phyloP scores from a whole-genome alignment of 1,284 basidiomycete species.

The Cryptococcus maquisensis region DNA sequence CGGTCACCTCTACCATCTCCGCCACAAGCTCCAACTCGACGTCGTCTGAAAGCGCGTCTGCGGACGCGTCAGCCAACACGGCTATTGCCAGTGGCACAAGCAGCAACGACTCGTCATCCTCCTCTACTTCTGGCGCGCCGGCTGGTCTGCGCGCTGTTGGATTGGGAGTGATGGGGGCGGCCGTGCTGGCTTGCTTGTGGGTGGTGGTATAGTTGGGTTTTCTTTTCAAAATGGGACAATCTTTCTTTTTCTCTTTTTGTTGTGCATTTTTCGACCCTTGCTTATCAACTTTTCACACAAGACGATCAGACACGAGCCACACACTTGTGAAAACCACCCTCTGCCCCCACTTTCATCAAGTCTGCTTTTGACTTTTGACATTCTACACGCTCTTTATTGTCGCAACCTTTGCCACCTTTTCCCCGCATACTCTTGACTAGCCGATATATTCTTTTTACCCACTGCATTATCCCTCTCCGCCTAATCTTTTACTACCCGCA shows the following conservation, averaged over 20 bases:
- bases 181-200: background rate
- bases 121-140: background rate
- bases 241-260: background rate
- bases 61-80: background rate
- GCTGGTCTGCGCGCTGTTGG: background rate
- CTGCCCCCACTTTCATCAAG: too few species aligned
- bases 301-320: background rate
- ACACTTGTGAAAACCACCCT: too few species aligned
- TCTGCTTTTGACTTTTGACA: too few species aligned
- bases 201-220: background rate
- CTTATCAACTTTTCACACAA: background rate
- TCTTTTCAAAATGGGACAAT: background rate
- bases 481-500: too few species aligned
- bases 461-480: too few species aligned
- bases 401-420: too few species aligned
- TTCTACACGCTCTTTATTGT: too few species aligned
- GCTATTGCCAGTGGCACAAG: background rate
- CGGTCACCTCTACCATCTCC: constrained; percentile 31
- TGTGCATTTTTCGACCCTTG: background rate
- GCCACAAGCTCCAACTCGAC: background rate
- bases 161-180: background rate
- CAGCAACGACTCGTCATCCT: too few species aligned
- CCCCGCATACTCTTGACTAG: too few species aligned
- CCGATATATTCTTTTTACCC: too few species aligned
- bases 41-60: background rate